A percentile compares a stretch with the other conserved stretches of the same genome.
Evolutionary conservation across 2,329 filamentous ascomycete species (phyloP).

Genomic region (Penicillium brevicompactum): DNA sequence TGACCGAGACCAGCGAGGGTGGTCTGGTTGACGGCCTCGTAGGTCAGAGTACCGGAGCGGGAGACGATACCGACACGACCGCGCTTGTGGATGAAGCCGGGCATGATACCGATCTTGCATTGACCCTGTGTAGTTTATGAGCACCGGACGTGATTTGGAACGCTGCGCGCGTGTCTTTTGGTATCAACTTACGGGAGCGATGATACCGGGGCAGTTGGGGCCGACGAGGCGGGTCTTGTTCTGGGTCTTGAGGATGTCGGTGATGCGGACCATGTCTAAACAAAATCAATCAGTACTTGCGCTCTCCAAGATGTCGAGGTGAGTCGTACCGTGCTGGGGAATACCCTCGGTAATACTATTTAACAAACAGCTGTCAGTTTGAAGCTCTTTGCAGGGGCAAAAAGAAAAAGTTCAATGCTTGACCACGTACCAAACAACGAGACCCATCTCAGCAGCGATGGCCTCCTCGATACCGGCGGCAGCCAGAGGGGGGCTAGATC

Average conservation of each 20-base stretch:
- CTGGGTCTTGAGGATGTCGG: constrained; percentile 96
- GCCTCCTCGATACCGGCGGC: constrained; percentile 97
- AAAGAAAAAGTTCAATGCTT: constrained; percentile 7
- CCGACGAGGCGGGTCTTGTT: constrained; percentile 95
- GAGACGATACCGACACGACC: constrained; percentile 98
- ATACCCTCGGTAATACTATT: constrained; percentile 88
- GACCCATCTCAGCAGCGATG: constrained; percentile 85
- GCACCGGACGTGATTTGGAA: constrained; percentile 1
- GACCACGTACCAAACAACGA: constrained; percentile 75
- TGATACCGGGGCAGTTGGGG: constrained; percentile 98
- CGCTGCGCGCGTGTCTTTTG: not conserved
- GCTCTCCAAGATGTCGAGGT: not conserved
- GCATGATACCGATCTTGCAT: constrained; percentile 99
- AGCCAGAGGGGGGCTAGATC: constrained; percentile 77
- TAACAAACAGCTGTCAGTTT: constrained; percentile 13
- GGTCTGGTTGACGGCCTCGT: constrained; percentile 99
- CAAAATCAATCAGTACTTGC: constrained; percentile 19
- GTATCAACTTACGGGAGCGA: constrained; percentile 63
- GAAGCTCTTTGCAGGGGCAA: constrained; percentile 3
- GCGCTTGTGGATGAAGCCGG: constrained; percentile 99
- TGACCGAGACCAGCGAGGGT: constrained; percentile 95
- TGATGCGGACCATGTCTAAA: constrained; percentile 97
- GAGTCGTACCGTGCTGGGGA: constrained; percentile 80
- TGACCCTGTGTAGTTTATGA: constrained; percentile 64
- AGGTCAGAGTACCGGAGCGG: constrained; percentile 95